phyloP scores from a whole-genome alignment of 768 basidiomycete species.

The Nevesoporus exiguus region DNA sequence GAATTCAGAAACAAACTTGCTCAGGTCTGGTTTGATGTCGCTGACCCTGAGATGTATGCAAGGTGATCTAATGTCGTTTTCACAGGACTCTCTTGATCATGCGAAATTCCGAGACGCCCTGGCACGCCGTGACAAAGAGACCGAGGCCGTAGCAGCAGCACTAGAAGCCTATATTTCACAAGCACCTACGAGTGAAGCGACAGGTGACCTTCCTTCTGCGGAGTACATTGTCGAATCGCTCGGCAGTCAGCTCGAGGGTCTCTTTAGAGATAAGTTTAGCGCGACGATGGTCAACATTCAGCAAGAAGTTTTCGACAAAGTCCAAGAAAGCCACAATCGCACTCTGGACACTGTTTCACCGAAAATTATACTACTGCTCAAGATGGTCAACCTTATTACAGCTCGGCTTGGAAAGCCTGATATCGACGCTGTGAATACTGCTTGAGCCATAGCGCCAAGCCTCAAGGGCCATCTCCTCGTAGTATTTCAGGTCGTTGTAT shows the following conservation, averaged over 20 bases:
- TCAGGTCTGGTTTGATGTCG: constrained; percentile 23
- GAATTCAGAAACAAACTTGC: constrained; percentile 22
- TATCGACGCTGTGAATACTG: not conserved
- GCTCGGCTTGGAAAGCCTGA: constrained; percentile 25
- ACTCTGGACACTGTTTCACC: constrained; percentile 28
- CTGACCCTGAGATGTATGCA: not conserved
- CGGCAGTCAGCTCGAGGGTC: constrained; percentile 21
- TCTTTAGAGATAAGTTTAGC: constrained; percentile 25
- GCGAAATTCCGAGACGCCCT: constrained; percentile 11
- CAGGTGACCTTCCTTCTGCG: constrained; percentile 21
- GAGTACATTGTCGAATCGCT: constrained; percentile 32
- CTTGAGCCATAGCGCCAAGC: constrained; percentile 1
- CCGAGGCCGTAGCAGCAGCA: constrained; percentile 30
- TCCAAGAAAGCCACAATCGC: constrained; percentile 18
- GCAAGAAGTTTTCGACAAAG: constrained; percentile 23
- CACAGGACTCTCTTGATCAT: constrained; percentile 15
- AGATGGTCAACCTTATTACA: constrained; percentile 32
- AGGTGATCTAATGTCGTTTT: not conserved
- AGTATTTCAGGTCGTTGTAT: not conserved
- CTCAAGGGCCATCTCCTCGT: not conserved
- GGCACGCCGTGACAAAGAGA: constrained; percentile 24
- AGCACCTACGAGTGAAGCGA: constrained; percentile 10
- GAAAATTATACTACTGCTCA: constrained; percentile 23
- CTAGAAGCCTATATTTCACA: constrained; percentile 33
- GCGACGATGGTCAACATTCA: constrained; percentile 19